These are phyloP conservation scores for Fonsecaea pugnacius DNA, from an alignment of 2,329 filamentous ascomycete genomes.

Conservation along the genomic window DNA sequence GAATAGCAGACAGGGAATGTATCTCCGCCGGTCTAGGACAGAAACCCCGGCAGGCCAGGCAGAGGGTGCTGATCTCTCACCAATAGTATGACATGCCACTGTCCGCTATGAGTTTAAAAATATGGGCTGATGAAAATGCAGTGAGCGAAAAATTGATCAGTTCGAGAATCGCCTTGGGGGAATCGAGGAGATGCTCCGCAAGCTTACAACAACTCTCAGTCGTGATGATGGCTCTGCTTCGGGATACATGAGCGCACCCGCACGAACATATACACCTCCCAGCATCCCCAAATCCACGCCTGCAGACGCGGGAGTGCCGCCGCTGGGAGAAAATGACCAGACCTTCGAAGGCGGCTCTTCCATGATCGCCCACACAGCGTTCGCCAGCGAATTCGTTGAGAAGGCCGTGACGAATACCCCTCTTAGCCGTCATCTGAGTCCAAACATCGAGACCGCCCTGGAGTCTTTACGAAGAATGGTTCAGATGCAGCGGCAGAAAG, in stretches of 20 bases:
- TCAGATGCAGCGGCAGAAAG: not conserved
- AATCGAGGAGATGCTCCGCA: slow-evolving; percentile 2
- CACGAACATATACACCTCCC: not conserved
- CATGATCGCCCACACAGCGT: not conserved
- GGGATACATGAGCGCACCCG: not conserved
- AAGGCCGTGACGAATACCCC: not conserved
- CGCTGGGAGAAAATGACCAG: not conserved
- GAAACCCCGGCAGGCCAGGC: not conserved
- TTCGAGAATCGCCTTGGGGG: not conserved
- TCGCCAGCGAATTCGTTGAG: not conserved
- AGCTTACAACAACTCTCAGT: not conserved
- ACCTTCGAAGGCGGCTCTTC: slow-evolving; percentile 5
- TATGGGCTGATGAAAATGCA: not conserved
- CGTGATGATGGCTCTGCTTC: not conserved
- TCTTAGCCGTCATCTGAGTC: not conserved
- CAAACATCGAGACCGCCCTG: not conserved
- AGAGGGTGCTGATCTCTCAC: slow-evolving; percentile 2
- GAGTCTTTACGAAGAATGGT: not conserved
- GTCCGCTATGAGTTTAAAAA: not conserved
- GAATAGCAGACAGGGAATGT: not conserved
- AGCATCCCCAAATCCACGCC: not conserved
- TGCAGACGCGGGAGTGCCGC: not conserved
- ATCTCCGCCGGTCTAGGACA: not conserved
- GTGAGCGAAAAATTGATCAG: slow-evolving; percentile 2
- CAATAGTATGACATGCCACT: not conserved